Base-by-base conservation (phyloP, 2,329 filamentous ascomycete species). In the Onygenales sp. region DNA sequence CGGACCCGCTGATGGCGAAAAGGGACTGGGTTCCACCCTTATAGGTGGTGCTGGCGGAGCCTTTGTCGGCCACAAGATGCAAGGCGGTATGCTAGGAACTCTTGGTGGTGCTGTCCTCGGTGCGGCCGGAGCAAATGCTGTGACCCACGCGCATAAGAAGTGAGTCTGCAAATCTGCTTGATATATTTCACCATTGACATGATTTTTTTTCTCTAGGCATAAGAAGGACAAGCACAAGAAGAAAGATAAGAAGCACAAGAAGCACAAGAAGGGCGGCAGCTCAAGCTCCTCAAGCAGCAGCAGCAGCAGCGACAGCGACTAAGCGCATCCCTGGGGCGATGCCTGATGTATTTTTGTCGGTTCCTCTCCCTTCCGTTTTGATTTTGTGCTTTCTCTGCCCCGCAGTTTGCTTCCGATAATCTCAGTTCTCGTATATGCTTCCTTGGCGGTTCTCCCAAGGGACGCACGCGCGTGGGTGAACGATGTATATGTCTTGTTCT, bases 11-110 rank as follows among this genome's bases (percentile, higher is more conserved):
- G 63, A 67, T 48, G 66, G 64, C 7, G 68, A 69, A 21, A 69
- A 63, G 43, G 66, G 67, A 14, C 56, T 72, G 9, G 69, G 66
- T 2, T 64, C 69, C 9, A 67, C 69, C 2, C 54, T 71, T 8
- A 48, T 70, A 33, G 71, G 71, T 27, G 69, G 64, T 39, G 67
- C 67, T 0, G 68, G 65, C 3, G 70, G 70, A 47, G 69, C 66
- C 1, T 63, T 68, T 47, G 43, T 66, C 2, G 67, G 66, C 7
- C 64, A 69, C 44, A 67, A 70, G 46, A 46, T 69, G n/a, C 67
- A 66, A 3, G 66, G 64, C 11, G 68, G 66, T 6, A 42, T 61
- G 7, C 44, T 72, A 36, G 65, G 64, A 2, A 66, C 64, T 1
- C 56, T 66, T 1, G 69, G 65, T 6, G 69, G 69, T 42, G 62